Evolutionary conservation across 768 basidiomycete genomes (phyloP).

Genomic region (Arthromyces matolae): DNA sequence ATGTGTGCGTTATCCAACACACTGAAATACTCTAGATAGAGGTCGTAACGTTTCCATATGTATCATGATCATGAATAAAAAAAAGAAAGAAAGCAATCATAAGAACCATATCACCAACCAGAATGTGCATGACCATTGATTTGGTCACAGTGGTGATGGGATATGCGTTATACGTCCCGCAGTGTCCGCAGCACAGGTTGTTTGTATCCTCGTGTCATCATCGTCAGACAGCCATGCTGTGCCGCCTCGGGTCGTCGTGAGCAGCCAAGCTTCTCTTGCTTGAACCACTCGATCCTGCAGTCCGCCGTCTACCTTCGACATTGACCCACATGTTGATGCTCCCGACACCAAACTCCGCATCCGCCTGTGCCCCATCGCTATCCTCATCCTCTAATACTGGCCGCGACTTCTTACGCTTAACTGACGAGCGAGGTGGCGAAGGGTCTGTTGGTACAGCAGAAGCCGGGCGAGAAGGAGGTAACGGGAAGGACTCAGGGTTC

Average conservation of each 20-base stretch:
- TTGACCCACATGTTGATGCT: conserved; percentile 44
- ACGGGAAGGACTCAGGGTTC: conserved; percentile 33
- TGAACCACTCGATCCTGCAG: conserved; percentile 23
- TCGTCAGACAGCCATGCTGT: conserved; percentile 61
- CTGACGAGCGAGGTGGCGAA: conserved; percentile 27
- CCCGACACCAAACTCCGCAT: conserved; percentile 49
- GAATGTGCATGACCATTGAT: background rate
- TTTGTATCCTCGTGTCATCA: background rate
- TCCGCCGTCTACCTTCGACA: conserved; percentile 53
- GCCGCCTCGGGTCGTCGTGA: conserved; percentile 54
- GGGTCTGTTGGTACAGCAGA: conserved; percentile 31
- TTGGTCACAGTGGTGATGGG: background rate
- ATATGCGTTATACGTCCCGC: conserved; percentile 2
- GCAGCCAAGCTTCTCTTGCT: conserved; percentile 32
- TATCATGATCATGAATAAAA: conserved; percentile 11
- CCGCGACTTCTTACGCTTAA: conserved; percentile 54
- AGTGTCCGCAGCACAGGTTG: conserved; percentile 3
- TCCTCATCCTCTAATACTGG: conserved; percentile 49
- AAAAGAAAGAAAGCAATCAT: background rate
- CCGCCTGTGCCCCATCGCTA: conserved; percentile 69
- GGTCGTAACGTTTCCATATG: conserved; percentile 3
- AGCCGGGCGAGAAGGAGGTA: conserved; percentile 33
- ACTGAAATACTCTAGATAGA: conserved; percentile 10
- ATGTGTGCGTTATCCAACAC: conserved; percentile 5
- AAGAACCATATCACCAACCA: background rate